These are phyloP conservation scores for Clitopilus passeckerianus DNA, from an alignment of 768 basidiomycete species.

Conservation along the genomic window DNA sequence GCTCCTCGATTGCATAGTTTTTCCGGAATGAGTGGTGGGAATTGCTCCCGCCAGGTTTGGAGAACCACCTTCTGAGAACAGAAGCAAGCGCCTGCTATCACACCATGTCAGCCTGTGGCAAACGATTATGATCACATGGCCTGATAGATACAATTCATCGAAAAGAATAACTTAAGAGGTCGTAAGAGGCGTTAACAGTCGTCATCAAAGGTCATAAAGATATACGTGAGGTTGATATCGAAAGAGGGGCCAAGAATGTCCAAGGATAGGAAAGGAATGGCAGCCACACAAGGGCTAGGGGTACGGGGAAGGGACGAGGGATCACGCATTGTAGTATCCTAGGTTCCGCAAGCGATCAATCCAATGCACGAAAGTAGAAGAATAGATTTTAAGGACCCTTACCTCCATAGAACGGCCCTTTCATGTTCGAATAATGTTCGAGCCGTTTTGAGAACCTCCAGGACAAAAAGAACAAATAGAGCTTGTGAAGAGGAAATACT, in stretches of 20 bases:
- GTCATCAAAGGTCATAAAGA: constrained; percentile 30
- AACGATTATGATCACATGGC: not conserved
- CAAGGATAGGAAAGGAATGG: constrained; percentile 21
- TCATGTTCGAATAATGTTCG: constrained; percentile 62
- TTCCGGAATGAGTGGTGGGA: constrained; percentile 1
- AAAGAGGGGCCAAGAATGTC: constrained; percentile 13
- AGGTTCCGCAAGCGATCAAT: constrained; percentile 19
- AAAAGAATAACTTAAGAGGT: not conserved
- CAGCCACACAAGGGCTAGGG: constrained; percentile 20
- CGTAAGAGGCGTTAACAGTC: constrained; percentile 11
- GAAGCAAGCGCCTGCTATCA: not conserved
- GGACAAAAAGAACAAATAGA: constrained; percentile 73
- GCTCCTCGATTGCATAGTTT: constrained; percentile 16
- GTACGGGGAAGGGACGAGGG: constrained; percentile 10
- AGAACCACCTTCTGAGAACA: not conserved
- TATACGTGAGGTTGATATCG: constrained; percentile 21
- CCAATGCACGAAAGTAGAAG: constrained; percentile 11
- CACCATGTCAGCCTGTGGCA: not conserved
- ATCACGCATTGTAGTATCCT: constrained; percentile 45
- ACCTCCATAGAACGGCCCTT: constrained; percentile 62
- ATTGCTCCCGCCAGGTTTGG: not conserved
- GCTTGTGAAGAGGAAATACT: constrained; percentile 28
- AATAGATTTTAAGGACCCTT: constrained; percentile 19
- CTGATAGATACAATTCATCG: not conserved
- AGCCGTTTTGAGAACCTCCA: constrained; percentile 72